Evolutionary conservation across 2,329 filamentous ascomycete species (phyloP), one percentile per base, ranked within the genome.

Genomic region (Rugonectria rugulosa): DNA sequence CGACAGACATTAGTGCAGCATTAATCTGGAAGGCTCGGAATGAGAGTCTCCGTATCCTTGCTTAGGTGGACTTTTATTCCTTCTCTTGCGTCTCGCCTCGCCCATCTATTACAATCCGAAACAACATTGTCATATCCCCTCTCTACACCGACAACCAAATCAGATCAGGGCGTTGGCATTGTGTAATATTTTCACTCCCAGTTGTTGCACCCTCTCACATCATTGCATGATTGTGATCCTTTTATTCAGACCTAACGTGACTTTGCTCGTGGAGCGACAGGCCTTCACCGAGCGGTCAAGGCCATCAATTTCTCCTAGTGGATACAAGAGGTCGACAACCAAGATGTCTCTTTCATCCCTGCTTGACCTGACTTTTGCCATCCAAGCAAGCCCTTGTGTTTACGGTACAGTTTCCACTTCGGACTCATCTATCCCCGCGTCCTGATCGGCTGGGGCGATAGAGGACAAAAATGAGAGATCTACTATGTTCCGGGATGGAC

Each of bases 401-500:
- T 58, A 41, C 50, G 41, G n/a, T n/a, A n/a, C n/a, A n/a, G n/a
- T n/a, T n/a, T n/a, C 47, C 41, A 34, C 49, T 20, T 7, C 12
- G 20, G 44, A 48, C 45, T 60, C 62, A 47, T 23, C 20, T 26
- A 43, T 43, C 49, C 42, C 44, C 55, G 55, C 58, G 53, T 37
- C 49, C 37, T 53, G 59, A 65, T 61, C 46, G 59, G 61, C 59
- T 66, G 58, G 54, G 51, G 63, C 61, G 63, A 65, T 60, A 61
- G 48, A 50, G 48, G 54, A 44, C 52, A 56, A 38, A 53, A 59
- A 36, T n/a, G n/a, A n/a, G 11, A 19, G 44, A 51, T 48, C 24
- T 36, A 43, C 38, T 26, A 31, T n/a, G n/a, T 20, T 43, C 50
- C 46, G 46, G 45, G n/a, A n/a, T n/a, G n/a, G n/a, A n/a, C 44